phyloP scores from a whole-genome alignment of 164 flowering plant species.

The Magnolia sinica region DNA sequence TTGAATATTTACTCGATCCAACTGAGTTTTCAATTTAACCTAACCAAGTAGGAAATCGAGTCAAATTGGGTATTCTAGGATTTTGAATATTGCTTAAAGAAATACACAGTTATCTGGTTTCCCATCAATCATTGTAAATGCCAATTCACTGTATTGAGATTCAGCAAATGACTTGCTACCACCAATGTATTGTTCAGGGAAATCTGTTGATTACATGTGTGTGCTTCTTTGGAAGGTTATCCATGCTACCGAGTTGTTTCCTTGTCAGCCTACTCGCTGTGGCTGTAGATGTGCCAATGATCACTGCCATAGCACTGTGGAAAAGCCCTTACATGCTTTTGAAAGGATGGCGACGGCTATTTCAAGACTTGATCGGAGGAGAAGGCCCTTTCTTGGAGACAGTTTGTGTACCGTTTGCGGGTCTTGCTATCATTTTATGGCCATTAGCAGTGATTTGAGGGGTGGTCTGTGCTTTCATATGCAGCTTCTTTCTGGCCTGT shows the following conservation, averaged over 20 bases:
- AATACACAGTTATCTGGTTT: no score
- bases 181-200: not conserved
- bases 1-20: no score
- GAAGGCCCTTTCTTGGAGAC: constrained; percentile 96
- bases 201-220: not conserved
- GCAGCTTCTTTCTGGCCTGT: not conserved
- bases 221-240: constrained; percentile 43
- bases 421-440: constrained; percentile 83
- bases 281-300: constrained; percentile 51
- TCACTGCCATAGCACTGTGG: constrained; percentile 62
- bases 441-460: constrained; percentile 77
- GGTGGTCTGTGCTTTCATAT: constrained; percentile 44
- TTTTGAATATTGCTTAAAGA: no score
- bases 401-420: constrained; percentile 93
- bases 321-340: constrained; percentile 93
- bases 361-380: constrained; percentile 83
- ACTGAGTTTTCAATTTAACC: no score
- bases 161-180: not conserved
- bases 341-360: constrained; percentile 85
- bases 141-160: not conserved
- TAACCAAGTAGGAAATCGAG: no score
- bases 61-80: no score
- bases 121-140: no score
- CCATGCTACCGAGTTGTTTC: constrained; percentile 58
- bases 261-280: constrained; percentile 57